Percentiles rank a stretch among this genome's conserved stretches.
Evolutionary conservation across 2,329 filamentous ascomycete genomes (phyloP).

Genomic region (Diaporthe ilicicola): DNA sequence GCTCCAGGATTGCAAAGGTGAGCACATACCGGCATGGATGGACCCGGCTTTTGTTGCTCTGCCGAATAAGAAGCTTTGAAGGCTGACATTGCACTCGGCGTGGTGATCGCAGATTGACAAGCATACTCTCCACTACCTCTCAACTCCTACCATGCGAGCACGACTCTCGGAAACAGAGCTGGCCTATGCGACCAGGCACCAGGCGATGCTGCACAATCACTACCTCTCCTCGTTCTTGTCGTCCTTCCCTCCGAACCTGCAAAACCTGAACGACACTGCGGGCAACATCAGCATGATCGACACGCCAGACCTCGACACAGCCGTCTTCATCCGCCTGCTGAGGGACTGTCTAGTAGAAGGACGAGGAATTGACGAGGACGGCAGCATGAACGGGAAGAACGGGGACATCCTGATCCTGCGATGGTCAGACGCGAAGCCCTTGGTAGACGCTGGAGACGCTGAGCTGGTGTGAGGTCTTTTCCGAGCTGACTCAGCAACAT

Average conservation of each 20-base stretch:
- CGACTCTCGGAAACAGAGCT: slow-evolving; percentile 81
- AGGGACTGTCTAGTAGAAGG: slow-evolving; percentile 66
- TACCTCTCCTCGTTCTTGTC: slow-evolving; percentile 86
- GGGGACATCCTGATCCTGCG: slow-evolving; percentile 75
- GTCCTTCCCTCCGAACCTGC: slow-evolving; percentile 80
- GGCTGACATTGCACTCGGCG: not conserved
- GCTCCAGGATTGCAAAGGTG: slow-evolving; percentile 89
- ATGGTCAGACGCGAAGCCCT: slow-evolving; percentile 76
- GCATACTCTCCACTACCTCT: slow-evolving; percentile 78
- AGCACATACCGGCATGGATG: slow-evolving; percentile 39
- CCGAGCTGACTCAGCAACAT: not conserved
- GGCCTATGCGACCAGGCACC: slow-evolving; percentile 85
- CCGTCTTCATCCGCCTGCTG: slow-evolving; percentile 84
- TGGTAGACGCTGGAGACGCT: slow-evolving; percentile 63
- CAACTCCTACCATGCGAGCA: slow-evolving; percentile 58
- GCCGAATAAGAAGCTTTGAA: not conserved
- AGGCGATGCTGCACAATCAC: slow-evolving; percentile 83
- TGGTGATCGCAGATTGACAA: slow-evolving; percentile 70
- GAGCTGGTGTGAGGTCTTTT: slow-evolving; percentile 62
- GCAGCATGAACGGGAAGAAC: slow-evolving; percentile 63
- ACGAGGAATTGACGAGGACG: slow-evolving; percentile 71
- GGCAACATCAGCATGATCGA: slow-evolving; percentile 95
- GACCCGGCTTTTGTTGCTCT: slow-evolving; percentile 1
- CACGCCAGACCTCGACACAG: slow-evolving; percentile 80
- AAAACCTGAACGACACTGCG: slow-evolving; percentile 88